Evolutionary conservation across 805 yeast genomes (phyloP).

Genomic region (Kockiozyma suomiensis): DNA sequence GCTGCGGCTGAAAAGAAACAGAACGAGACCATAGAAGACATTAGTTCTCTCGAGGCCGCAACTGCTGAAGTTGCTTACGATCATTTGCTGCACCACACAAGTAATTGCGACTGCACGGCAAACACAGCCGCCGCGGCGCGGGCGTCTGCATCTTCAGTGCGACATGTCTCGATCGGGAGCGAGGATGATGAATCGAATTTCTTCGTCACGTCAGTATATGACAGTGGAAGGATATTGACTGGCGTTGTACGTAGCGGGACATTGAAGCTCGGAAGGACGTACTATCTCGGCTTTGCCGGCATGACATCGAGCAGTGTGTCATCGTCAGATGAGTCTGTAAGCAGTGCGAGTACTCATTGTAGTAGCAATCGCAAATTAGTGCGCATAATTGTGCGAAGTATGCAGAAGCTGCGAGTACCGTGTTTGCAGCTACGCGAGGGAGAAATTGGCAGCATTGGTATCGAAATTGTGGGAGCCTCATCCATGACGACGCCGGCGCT

Average conservation of each 20-base stretch:
- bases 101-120: conserved; percentile 14
- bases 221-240: conserved; percentile 28
- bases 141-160: conserved; percentile 2
- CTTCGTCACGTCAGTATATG: conserved; percentile 30
- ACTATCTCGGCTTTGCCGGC: conserved; percentile 13
- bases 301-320: not conserved
- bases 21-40: not conserved
- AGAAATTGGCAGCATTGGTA: conserved; percentile 31
- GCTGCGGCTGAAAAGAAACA: not conserved
- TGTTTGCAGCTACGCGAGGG: conserved; percentile 20
- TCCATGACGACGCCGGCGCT: conserved; percentile 6
- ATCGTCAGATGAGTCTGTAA: conserved; percentile 4
- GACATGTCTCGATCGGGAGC: not conserved
- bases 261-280: conserved; percentile 19
- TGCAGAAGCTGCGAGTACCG: conserved; percentile 30
- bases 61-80: conserved; percentile 12
- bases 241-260: conserved; percentile 32
- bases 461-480: conserved; percentile 20
- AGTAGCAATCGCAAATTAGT: not conserved
- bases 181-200: conserved; percentile 17
- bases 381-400: conserved; percentile 19
- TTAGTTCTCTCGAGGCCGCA: not conserved
- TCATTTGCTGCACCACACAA: conserved; percentile 22
- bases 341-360: not conserved
- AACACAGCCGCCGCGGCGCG: not conserved